These are phyloP conservation scores for Nannochloropsis granulata DNA, from an alignment of 108 stramenopile species.

Conservation along the genomic window DNA sequence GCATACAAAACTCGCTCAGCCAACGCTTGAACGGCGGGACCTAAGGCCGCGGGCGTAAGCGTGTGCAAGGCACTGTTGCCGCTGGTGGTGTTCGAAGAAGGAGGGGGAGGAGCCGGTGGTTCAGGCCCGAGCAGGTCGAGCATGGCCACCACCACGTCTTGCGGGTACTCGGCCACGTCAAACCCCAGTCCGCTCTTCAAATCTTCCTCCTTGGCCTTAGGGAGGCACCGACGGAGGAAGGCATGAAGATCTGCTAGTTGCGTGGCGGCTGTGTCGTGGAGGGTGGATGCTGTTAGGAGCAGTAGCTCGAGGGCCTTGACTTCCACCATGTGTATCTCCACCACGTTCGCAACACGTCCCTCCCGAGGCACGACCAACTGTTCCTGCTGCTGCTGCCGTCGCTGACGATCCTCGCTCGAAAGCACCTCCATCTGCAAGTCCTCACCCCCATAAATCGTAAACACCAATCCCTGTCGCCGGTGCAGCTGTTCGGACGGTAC, in stretches of 20 bases:
- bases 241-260: background rate
- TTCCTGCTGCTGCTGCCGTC: background rate
- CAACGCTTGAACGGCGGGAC: background rate
- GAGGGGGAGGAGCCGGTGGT: background rate
- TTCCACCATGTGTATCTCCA: background rate
- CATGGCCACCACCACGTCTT: background rate
- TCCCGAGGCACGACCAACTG: background rate
- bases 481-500: background rate
- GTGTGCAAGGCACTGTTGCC: background rate
- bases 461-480: background rate
- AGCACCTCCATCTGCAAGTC: too few species aligned
- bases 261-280: background rate
- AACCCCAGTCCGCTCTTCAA: background rate
- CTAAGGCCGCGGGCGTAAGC: background rate
- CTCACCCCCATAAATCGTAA: background rate
- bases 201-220: background rate
- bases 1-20: background rate
- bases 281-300: background rate
- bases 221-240: background rate
- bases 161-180: background rate
- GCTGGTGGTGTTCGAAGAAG: background rate
- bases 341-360: background rate
- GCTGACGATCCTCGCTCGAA: background rate
- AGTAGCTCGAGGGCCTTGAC: background rate
- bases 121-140: background rate